Base-by-base conservation (phyloP, 108 stramenopile genomes). In the Chaetoceros tenuissimus region DNA sequence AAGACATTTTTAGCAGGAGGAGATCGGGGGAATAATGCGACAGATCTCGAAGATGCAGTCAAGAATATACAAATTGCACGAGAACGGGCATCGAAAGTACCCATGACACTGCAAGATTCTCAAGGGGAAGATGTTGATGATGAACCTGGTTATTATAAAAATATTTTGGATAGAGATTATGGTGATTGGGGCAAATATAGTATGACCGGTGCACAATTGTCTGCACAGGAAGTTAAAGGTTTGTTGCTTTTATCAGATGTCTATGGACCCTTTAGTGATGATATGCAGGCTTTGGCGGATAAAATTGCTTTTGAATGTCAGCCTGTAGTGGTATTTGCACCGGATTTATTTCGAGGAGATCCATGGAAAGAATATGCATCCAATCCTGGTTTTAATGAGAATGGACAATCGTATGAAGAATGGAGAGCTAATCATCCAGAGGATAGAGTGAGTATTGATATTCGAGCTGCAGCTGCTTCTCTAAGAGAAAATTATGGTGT, bases 271-370 rank as follows among this genome's bases (percentile, higher is more conserved):
- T 84, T 80, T 57, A 69, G 78, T 1, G 78, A 87, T 1, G 82
- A 85, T 55, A 86, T 81, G 22, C 72, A 61, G 48, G 64, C 75
- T 1, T 59, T 92, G 48, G 86, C 86, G 22, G 90, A 87, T 58
- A 92, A 88, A 53, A 86, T 92, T 68, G 90, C 90, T n/a, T 92
- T 87, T 45, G 90, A 92, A 53, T 92, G 90, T 65, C 90, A 92
- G 63, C 90, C 90, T 18, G 80, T 85, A 28, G 90, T 92, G 22
- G 85, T 87, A 24, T 72, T 92, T 57, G 90, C 66, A 23, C 90
- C 90, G 3, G 90, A 92, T 69, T 57, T 92, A 19, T 92, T 92
- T 67, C 71, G 80, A 16, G 84, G 81, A 8, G 66, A 70, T 2
- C 90, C 90, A 7, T 92, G 90, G 90, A 67, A 60, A 30, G 81